Evolutionary conservation across 192 early-diverging fungal species (phyloP), one percentile per base, ranked within the genome.

Genomic region (Anaeromyces robustus): DNA sequence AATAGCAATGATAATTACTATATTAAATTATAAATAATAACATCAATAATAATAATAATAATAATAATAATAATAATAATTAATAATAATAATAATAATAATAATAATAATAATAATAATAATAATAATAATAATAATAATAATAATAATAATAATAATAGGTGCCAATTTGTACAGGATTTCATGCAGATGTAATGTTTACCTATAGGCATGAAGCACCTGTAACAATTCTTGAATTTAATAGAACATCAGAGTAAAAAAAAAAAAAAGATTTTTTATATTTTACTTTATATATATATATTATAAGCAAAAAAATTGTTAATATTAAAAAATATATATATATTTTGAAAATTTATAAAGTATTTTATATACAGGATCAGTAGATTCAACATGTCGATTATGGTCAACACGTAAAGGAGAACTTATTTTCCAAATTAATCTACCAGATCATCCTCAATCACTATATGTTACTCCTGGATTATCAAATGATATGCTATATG

Each of bases 401-500:
- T 91, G 90, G 90, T 89, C 88, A 13, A 83, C 82, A 26, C 81
- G 89, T n/a, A 31, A 87, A 39, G 90, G 90, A 2, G 88, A 89
- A 39, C 83, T 88, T n/a, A 84, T 91, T 12, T 91, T 91, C 80
- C 90, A 91, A 77, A 90, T 91, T 81, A 91, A 91, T 80, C 79
- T 86, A 12, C 90, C 90, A 28, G 85, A 85, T 30, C 82, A 87
- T 12, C 85, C 87, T 26, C 80, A 84, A 30, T 39, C 77, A 16
- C 79, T 89, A 17, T 26, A 78, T 14, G 83, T 89, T 17, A 85
- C 83, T 77, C 80, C 77, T 31, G 80, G 43, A 78, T 19, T 14
- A 28, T 2, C 52, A 22, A 80, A 79, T 22, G 81, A 85, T 43
- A 83, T 83, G 16, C 68, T 89, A 78, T 87, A 85, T 78, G 77